Evolutionary conservation across 352 stramenopile species (phyloP).

Genomic region (Pythium chondricola): DNA sequence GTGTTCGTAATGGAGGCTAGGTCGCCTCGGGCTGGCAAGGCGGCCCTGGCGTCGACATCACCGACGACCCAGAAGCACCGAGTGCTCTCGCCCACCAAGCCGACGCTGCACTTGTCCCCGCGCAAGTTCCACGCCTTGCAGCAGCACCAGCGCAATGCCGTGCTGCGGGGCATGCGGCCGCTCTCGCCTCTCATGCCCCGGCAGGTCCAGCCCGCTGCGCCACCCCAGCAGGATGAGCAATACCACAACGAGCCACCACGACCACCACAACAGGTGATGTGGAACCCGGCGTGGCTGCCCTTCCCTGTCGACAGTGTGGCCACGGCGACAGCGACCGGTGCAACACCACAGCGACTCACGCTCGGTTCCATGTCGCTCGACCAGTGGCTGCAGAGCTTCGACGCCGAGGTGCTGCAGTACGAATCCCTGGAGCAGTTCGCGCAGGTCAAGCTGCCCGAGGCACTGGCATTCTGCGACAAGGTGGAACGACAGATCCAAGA

Average conservation of each 20-base stretch:
- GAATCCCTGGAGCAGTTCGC: slow-evolving; percentile 45
- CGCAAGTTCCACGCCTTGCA: slow-evolving; percentile 40
- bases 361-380: slow-evolving; percentile 26
- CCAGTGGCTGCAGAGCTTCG: slow-evolving; percentile 38
- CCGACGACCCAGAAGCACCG: too few relatives aligned
- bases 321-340: neutral
- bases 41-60: too few relatives aligned
- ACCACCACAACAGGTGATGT: slow-evolving; percentile 13
- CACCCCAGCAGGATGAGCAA: neutral
- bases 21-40: too few relatives aligned
- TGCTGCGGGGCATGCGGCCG: slow-evolving; percentile 22
- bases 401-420: slow-evolving; percentile 34
- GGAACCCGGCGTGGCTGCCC: slow-evolving; percentile 30
- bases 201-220: neutral
- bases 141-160: slow-evolving; percentile 24
- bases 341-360: slow-evolving; percentile 2
- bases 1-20: too few relatives aligned
- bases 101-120: slow-evolving; percentile 31
- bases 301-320: slow-evolving; percentile 5
- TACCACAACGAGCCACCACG: neutral
- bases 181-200: slow-evolving; percentile 23
- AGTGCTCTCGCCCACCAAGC: slow-evolving; percentile 8
- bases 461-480: slow-evolving; percentile 37
- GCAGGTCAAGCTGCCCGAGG: slow-evolving; percentile 44
- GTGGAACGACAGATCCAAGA: slow-evolving; percentile 19